Percentiles rank a stretch among this genome's conserved stretches.
phyloP scores from a whole-genome alignment of 2,329 filamentous ascomycete species.

The Sclerotinia sclerotiorum region DNA sequence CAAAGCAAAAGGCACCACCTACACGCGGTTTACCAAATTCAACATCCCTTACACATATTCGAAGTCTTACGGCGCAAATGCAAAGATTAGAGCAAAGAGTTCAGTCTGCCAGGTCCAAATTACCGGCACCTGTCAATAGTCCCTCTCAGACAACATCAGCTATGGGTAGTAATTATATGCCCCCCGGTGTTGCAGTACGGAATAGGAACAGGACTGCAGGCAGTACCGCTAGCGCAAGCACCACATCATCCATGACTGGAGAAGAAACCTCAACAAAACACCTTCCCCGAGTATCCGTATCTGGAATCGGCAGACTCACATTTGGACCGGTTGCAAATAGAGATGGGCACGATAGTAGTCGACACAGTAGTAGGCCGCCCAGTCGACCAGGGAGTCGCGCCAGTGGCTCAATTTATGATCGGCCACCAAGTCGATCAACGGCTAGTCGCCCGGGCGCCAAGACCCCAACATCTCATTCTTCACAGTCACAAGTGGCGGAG shows the following conservation, averaged over 20 bases:
- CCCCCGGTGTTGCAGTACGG: slow-evolving; percentile 62
- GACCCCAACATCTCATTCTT: slow-evolving; percentile 41
- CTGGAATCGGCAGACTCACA: slow-evolving; percentile 61
- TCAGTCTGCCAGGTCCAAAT: slow-evolving; percentile 84
- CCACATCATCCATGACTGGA: slow-evolving; percentile 32
- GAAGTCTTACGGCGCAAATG: slow-evolving; percentile 93
- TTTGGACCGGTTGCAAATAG: slow-evolving; percentile 62
- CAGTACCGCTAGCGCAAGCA: slow-evolving; percentile 39
- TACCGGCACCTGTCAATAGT: slow-evolving; percentile 76
- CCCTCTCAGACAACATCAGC: slow-evolving; percentile 62
- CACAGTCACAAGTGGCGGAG: slow-evolving; percentile 38
- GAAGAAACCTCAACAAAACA: slow-evolving; percentile 48
- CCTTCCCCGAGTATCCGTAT: slow-evolving; percentile 59
- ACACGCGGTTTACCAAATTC: slow-evolving; percentile 51
- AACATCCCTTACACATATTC: slow-evolving; percentile 85
- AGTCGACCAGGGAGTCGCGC: slow-evolving; percentile 39
- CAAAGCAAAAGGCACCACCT: slow-evolving; percentile 46
- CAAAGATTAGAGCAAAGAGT: slow-evolving; percentile 92
- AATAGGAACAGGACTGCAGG: slow-evolving; percentile 67
- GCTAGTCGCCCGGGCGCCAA: slow-evolving; percentile 38
- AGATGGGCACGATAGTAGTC: slow-evolving; percentile 25
- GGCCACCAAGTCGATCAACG: slow-evolving; percentile 36
- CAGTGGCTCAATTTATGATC: slow-evolving; percentile 36
- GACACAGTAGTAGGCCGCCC: slow-evolving; percentile 25
- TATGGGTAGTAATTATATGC: slow-evolving; percentile 47